phyloP scores from a whole-genome alignment of 2,329 filamentous ascomycete genomes.

The Alternaria hordeiaustralica region DNA sequence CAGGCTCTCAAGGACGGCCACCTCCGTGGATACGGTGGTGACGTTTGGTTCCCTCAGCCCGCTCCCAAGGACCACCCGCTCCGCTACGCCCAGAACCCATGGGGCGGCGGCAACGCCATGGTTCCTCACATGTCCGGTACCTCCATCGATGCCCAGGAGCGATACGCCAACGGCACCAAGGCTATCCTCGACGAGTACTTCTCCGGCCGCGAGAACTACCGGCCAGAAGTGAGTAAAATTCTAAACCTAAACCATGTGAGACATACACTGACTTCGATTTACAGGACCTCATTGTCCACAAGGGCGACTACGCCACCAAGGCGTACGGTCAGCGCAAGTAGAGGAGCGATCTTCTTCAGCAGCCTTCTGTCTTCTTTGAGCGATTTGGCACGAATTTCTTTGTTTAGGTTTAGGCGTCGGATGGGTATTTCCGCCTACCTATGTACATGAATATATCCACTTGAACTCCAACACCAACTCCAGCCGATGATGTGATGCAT shows the following conservation, averaged over 20 bases:
- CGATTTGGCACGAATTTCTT: conserved; percentile 27
- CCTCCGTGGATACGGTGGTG: conserved; percentile 85
- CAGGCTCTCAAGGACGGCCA: conserved; percentile 91
- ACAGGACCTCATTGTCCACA: conserved; percentile 78
- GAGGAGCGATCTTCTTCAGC: conserved; percentile 35
- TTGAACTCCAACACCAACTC: conserved; percentile 13
- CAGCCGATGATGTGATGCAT: not conserved
- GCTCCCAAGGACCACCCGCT: conserved; percentile 92
- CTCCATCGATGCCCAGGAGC: conserved; percentile 93
- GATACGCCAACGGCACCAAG: conserved; percentile 86
- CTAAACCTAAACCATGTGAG: not conserved
- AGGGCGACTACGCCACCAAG: conserved; percentile 94
- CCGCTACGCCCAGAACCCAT: conserved; percentile 90
- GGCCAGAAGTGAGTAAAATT: too few relatives aligned
- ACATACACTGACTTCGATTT: not conserved
- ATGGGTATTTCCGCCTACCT: conserved; percentile 27
- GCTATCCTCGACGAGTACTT: conserved; percentile 91
- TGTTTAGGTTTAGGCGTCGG: conserved; percentile 15
- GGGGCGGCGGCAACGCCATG: conserved; percentile 97
- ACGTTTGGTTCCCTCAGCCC: conserved; percentile 98
- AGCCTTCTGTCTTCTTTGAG: conserved; percentile 15
- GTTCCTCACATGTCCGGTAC: conserved; percentile 99
- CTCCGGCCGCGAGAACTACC: conserved; percentile 85
- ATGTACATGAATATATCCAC: conserved; percentile 32
- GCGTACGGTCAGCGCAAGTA: conserved; percentile 80